phyloP scores from a whole-genome alignment of 768 basidiomycete species.

The Tylopilus subfusipes region DNA sequence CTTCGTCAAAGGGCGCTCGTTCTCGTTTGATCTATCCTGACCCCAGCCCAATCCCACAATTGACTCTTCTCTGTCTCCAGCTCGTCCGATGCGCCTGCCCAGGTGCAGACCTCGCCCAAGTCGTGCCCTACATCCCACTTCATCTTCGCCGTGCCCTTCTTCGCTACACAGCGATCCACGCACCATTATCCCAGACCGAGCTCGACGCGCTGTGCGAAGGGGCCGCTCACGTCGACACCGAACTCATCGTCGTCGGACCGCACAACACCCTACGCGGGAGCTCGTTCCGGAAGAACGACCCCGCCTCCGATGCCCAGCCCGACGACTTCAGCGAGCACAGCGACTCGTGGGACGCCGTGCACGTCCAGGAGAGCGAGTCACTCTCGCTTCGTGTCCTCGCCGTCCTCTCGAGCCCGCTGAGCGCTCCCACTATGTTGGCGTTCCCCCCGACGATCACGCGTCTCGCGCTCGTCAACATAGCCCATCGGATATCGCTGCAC shows the following conservation, averaged over 20 bases:
- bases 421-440: slow-evolving; percentile 42
- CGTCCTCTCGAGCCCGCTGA: slow-evolving; percentile 47
- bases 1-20: not conserved
- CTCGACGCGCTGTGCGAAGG: slow-evolving; percentile 49
- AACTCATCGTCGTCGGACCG: slow-evolving; percentile 63
- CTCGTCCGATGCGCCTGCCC: slow-evolving; percentile 40
- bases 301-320: not conserved
- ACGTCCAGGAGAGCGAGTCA: slow-evolving; percentile 29
- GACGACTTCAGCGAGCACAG: not conserved
- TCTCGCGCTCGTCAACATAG: slow-evolving; percentile 54
- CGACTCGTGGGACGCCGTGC: slow-evolving; percentile 42
- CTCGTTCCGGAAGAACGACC: slow-evolving; percentile 33
- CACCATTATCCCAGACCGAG: slow-evolving; percentile 49
- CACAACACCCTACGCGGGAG: slow-evolving; percentile 42
- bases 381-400: slow-evolving; percentile 44
- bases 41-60: slow-evolving; percentile 39
- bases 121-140: slow-evolving; percentile 50
- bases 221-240: slow-evolving; percentile 56
- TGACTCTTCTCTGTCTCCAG: slow-evolving; percentile 57
- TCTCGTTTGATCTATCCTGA: slow-evolving; percentile 15
- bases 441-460: slow-evolving; percentile 65
- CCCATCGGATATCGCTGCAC: slow-evolving; percentile 47
- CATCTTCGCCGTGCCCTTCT: slow-evolving; percentile 60
- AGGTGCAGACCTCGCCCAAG: slow-evolving; percentile 42
- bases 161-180: slow-evolving; percentile 54